Evolutionary conservation across 441 rosid species (phyloP).

Genomic region (Eutrema salsugineum): DNA sequence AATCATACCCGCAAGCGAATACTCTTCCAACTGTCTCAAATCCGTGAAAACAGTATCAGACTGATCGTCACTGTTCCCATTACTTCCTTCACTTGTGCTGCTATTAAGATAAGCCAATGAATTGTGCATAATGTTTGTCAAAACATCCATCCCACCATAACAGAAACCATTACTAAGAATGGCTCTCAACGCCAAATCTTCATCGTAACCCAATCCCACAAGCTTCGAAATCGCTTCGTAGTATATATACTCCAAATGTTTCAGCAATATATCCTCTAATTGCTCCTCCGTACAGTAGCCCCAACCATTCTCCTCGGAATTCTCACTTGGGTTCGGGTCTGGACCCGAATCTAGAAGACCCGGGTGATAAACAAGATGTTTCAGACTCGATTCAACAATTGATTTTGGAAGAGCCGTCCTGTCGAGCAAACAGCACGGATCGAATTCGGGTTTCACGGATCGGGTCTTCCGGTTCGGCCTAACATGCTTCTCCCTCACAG

Average conservation of each 20-base stretch:
- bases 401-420: constrained; percentile 45
- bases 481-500: constrained; percentile 66
- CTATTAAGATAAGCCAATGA: constrained; percentile 71
- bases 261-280: constrained; percentile 67
- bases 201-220: constrained; percentile 62
- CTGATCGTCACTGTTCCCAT: constrained; percentile 42
- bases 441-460: constrained; percentile 55
- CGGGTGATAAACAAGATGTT: constrained; percentile 46
- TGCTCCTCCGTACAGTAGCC: constrained; percentile 85
- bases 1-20: constrained; percentile 77
- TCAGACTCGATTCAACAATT: constrained; percentile 52
- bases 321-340: constrained; percentile 23
- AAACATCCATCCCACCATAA: constrained; percentile 86
- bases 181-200: constrained; percentile 67
- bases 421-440: constrained; percentile 47
- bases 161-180: constrained; percentile 72
- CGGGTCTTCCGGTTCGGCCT: constrained; percentile 59
- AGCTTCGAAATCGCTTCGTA: constrained; percentile 73
- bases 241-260: constrained; percentile 60
- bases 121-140: constrained; percentile 73
- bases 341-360: constrained; percentile 38
- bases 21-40: constrained; percentile 78
- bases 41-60: constrained; percentile 55
- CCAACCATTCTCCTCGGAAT: constrained; percentile 63
- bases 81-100: constrained; percentile 33